Evolutionary conservation across 1,284 basidiomycete genomes (phyloP), one percentile per base, ranked within the genome.

Genomic region (Kalmanozyma brasiliensis): DNA sequence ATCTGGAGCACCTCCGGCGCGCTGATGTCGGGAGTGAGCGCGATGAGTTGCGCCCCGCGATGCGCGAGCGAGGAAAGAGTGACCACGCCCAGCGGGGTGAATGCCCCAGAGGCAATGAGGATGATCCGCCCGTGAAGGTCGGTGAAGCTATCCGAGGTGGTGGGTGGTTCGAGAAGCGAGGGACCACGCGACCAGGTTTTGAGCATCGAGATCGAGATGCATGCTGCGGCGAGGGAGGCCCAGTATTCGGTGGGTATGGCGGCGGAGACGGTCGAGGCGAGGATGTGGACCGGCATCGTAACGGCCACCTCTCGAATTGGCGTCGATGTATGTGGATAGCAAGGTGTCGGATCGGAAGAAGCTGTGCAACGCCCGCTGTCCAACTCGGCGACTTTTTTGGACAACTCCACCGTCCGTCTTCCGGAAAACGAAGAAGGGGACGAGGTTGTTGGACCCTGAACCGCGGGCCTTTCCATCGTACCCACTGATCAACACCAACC

Each of bases 31-130:
- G 66, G 66, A 2, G 64, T 68, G 11, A 78, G 65, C 8, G 69
- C 73, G 24, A 78, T 69, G 49, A 78, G 65, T 23, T 78, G 76
- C 1, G 76, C 76, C 4, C 76, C 76, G 34, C 73, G 66, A 10
- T 76, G 68, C 0, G 74, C 76, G 4, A 78, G 62, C 8, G 70
- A 52, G 1, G 74, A 63, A 16, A 76, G 49, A 2, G 61, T 62
- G 11, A 78, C 76, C 14, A 77, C 61, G 11, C 74, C 76, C 0
- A 78, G 53, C 4, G 74, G 73, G 3, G 74, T 69, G 49, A 78
- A 69, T 20, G 68, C 69, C 6, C 76, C 76, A 9, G 68, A 62
- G 1, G 68, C 74, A 4, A 78, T 40, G 8, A 78, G 42, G 19
- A 78, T 44, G 1, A 69, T 49, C 3, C 74, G 69, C 0, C 66